These are phyloP conservation scores for Echinosphaeria canescens DNA, from an alignment of 2,329 filamentous ascomycete species.

Conservation along the genomic window DNA sequence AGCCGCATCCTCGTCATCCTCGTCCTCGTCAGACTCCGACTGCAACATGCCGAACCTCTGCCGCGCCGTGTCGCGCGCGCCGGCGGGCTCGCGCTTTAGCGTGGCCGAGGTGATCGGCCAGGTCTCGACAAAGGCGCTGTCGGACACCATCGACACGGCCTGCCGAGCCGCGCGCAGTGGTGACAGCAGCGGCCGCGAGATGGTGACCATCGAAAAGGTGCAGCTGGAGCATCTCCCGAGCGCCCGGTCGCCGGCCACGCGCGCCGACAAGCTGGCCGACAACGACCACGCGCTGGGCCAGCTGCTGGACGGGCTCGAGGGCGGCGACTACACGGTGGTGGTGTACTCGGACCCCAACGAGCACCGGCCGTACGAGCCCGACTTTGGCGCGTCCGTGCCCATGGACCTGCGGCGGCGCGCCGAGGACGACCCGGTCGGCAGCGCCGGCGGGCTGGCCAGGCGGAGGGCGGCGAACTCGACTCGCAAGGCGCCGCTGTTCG, in stretches of 20 bases:
- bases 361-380: conserved; percentile 36
- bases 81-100: conserved; percentile 17
- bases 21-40: too few species aligned
- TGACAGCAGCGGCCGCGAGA: too few species aligned
- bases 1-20: too few species aligned
- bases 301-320: conserved; percentile 18
- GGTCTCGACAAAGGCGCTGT: conserved; percentile 17
- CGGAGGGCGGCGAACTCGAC: conserved; percentile 16
- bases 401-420: conserved; percentile 50
- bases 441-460: too few species aligned
- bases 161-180: conserved; percentile 20
- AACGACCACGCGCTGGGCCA: conserved; percentile 29
- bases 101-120: conserved; percentile 36
- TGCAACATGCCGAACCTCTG: conserved; percentile 32
- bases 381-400: conserved; percentile 39
- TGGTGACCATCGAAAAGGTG: conserved; percentile 16
- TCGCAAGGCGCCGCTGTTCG: conserved; percentile 43
- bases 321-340: conserved; percentile 47
- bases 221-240: conserved; percentile 17
- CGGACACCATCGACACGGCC: conserved; percentile 18
- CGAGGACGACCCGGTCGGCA: conserved; percentile 7
- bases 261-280: conserved; percentile 21
- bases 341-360: conserved; percentile 43
- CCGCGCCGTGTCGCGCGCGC: conserved; percentile 13
- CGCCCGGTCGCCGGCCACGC: conserved; percentile 14